A percentile compares a stretch with the other conserved stretches of the same genome.
Evolutionary conservation across 2,329 filamentous ascomycete genomes (phyloP).

Genomic region (Blastomyces silverae): DNA sequence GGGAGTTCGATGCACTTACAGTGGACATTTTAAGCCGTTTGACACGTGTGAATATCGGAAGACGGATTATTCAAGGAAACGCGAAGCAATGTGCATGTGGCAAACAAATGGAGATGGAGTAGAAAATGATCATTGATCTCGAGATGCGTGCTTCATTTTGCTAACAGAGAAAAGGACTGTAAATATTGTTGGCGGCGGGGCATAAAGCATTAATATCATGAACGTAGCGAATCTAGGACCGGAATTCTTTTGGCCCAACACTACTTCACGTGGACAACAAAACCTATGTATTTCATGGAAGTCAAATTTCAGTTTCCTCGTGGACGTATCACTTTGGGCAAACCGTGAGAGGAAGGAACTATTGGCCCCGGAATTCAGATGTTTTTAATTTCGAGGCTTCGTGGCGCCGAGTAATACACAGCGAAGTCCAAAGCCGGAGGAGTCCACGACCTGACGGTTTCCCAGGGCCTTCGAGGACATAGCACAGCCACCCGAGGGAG

Average conservation of each 20-base stretch:
- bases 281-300: not conserved
- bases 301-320: not conserved
- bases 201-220: not conserved
- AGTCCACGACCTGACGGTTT: not conserved
- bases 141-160: not conserved
- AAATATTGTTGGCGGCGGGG: not conserved
- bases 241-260: too few relatives aligned
- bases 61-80: not conserved
- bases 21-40: constrained; percentile 6
- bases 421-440: not conserved
- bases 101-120: not conserved
- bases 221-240: not conserved
- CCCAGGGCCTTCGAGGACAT: not conserved
- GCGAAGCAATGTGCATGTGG: not conserved
- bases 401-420: not conserved
- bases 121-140: not conserved
- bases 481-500: constrained; percentile 10
- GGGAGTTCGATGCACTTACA: constrained; percentile 3
- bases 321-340: not conserved
- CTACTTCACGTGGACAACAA: not conserved
- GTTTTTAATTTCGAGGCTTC: not conserved
- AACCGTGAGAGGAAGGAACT: not conserved
- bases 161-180: not conserved
- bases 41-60: not conserved
- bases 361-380: not conserved